phyloP scores from a whole-genome alignment of 306 rosid genomes.

The Cucumis hystrix region DNA sequence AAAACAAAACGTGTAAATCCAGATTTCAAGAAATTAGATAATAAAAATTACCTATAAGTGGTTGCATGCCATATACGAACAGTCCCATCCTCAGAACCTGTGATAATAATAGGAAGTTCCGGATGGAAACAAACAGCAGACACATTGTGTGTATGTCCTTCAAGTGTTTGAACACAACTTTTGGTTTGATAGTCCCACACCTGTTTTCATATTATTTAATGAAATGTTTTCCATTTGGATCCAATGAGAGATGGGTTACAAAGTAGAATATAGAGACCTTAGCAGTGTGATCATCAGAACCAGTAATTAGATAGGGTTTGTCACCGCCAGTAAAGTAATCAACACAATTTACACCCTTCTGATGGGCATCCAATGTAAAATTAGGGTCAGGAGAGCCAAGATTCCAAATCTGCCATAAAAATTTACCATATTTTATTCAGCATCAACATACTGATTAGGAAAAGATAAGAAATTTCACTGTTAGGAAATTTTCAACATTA shows the following conservation, averaged over 20 bases:
- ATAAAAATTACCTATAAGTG: conserved; percentile 56
- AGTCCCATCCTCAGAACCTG: conserved; percentile 99
- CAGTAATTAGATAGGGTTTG: conserved; percentile 86
- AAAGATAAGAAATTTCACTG: not conserved
- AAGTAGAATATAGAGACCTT: conserved; percentile 40
- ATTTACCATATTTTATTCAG: not conserved
- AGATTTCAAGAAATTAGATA: not conserved
- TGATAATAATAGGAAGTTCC: conserved; percentile 85
- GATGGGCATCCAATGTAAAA: conserved; percentile 93
- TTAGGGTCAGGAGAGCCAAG: conserved; percentile 95
- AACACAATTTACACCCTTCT: conserved; percentile 92
- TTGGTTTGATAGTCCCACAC: conserved; percentile 99
- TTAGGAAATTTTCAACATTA: conserved; percentile 10
- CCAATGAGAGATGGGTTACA: not conserved
- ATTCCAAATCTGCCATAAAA: conserved; percentile 71
- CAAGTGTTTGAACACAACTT: conserved; percentile 97
- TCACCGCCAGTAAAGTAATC: conserved; percentile 99
- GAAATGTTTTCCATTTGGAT: not conserved
- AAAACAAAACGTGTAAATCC: not conserved
- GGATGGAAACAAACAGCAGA: conserved; percentile 99
- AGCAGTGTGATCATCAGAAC: conserved; percentile 97
- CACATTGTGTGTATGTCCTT: conserved; percentile 98
- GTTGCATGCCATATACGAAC: conserved; percentile 96
- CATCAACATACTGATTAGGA: not conserved
- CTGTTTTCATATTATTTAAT: conserved; percentile 32